These are phyloP conservation scores for Lentinula boryana DNA, from an alignment of 768 basidiomycete species.

Conservation along the genomic window DNA sequence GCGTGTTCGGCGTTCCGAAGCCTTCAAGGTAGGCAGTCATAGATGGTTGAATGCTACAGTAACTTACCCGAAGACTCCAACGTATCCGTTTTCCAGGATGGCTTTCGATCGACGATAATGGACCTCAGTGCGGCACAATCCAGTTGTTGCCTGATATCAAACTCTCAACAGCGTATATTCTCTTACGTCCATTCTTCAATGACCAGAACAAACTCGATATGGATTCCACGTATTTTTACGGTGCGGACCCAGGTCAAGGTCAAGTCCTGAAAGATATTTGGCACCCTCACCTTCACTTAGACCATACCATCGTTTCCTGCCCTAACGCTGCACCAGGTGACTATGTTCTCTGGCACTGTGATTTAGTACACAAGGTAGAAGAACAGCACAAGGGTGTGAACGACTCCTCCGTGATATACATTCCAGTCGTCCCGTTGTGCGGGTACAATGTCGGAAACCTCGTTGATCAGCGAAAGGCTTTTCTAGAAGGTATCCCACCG, in stretches of 20 bases:
- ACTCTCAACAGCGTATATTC: neutral
- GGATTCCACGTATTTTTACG: neutral
- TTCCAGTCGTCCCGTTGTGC: neutral
- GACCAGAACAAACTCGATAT: neutral
- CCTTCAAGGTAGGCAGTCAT: neutral
- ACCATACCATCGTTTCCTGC: neutral
- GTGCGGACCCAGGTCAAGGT: neutral
- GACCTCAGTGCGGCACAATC: neutral
- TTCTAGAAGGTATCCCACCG: neutral
- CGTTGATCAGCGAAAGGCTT: neutral
- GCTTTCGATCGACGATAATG: neutral
- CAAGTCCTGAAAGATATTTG: neutral
- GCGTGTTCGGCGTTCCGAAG: neutral
- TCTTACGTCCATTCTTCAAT: neutral
- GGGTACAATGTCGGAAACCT: neutral
- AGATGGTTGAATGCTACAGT: neutral
- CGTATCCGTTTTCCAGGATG: neutral
- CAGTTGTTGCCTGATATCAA: neutral
- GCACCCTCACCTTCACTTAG: neutral
- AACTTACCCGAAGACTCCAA: neutral
- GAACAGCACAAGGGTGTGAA: neutral
- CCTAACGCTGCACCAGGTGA: neutral
- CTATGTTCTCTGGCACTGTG: neutral
- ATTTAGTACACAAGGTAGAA: conserved; percentile 1
- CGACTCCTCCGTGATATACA: neutral